Conservation (phyloP, 169 alveolate species). For the Plasmodium fragile region DNA sequence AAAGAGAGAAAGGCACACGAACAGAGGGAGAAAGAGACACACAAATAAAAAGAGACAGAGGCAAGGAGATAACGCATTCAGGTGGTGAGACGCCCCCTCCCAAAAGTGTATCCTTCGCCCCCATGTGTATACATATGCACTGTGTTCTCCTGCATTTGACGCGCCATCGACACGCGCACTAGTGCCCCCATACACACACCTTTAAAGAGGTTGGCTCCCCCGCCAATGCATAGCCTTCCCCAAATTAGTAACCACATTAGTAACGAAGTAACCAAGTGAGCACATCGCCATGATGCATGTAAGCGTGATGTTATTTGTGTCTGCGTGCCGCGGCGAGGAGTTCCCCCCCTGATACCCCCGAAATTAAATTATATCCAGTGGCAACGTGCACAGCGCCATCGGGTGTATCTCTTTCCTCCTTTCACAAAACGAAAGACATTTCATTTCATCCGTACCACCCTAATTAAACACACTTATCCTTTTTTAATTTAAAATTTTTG, state of each 20-base stretch:
- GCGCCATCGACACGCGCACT: too few species aligned
- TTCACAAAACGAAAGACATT: background rate
- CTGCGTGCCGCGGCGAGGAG: background rate
- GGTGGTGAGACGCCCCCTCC: background rate
- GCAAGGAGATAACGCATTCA: background rate
- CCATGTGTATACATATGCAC: background rate
- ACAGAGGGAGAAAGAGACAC: background rate
- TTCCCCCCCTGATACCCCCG: background rate
- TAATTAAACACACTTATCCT: background rate
- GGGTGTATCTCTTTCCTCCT: background rate
- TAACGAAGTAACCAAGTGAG: background rate
- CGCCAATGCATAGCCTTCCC: background rate
- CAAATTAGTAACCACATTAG: background rate
- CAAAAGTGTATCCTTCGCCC: background rate
- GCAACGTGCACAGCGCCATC: background rate
- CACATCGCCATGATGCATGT: background rate
- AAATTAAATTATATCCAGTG: background rate
- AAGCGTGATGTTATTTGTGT: background rate
- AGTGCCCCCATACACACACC: background rate
- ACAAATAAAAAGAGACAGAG: background rate
- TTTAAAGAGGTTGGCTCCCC: background rate
- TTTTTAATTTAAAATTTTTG: too few species aligned
- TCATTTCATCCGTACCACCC: background rate
- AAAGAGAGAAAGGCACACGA: background rate
- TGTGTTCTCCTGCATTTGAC: too few species aligned